Base-by-base conservation (phyloP, 1,139 yeast species). In the Williopsis jadinii region DNA sequence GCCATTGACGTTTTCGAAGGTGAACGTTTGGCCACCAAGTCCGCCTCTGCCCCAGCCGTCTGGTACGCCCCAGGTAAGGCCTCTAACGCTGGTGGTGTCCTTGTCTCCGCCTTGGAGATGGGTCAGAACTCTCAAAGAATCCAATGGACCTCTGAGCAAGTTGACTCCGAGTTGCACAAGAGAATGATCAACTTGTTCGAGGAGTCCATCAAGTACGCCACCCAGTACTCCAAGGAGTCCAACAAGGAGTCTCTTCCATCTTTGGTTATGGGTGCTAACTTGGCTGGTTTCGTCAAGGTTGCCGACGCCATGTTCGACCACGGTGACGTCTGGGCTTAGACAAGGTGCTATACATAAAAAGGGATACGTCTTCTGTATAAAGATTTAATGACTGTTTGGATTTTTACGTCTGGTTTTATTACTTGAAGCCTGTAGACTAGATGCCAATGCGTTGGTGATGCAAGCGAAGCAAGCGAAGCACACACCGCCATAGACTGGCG, bases 31-130 rank as follows among this genome's bases (percentile, higher is more conserved):
- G 65, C 76, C 56, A 62, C 68, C 43, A 55, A 68, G 38, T 50
- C 68, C 26, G 55, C 70, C 46, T 50, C 62, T 51, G 61, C 66
- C 42, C 60, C 64, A 44, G 75, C 83, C 53, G 86, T 88, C 67
- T 92, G 97, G 97, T 90, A 90, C 71, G 97, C 95, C 59, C 97
- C 97, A 65, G 97, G 97, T 70, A 92, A 92, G 79, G 97, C 97
- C 59, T 94, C 97, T 62, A 92, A 92, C 80, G 84, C 95, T 73
- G 97, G 97, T 73, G 98, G 97, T 80, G 98, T 92, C 59, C 95
- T 96, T 47, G 97, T 90, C 47, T 87, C 96, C 49, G 97, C 97
- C 65, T 79, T 92, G 56, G 98, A 92, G 76, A 92, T 92, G 97
- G 97, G 97, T 50, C 98, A 92, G 75, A 92, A 92, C 85, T 87